Evolutionary conservation across 2,329 filamentous ascomycete species (phyloP), one percentile per base, ranked within the genome.

Genomic region (Purpureocillium takamizusanense): DNA sequence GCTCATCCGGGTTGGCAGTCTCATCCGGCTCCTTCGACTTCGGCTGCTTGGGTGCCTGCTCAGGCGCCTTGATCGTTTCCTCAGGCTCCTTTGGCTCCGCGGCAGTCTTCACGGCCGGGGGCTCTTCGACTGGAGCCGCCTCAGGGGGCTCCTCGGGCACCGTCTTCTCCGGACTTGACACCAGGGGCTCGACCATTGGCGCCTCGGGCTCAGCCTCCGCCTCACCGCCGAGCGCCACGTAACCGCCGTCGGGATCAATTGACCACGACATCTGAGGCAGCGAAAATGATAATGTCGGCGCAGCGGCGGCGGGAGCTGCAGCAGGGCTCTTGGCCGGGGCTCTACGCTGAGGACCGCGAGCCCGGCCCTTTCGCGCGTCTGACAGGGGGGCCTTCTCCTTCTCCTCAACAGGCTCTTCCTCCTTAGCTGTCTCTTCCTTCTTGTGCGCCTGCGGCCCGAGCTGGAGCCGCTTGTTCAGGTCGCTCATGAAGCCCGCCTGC

Each of bases 401-500:
- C 42, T 75, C 70, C 25, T 71, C 70, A 2, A 62, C 62, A 25
- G 65, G 61, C 34, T 76, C 74, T 40, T 78, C 72, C 37, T 79
- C 70, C 12, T 69, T 64, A 9, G 65, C 57, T 31, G 72, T 65
- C 46, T 89, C 82, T 52, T 85, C 81, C 48, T 85, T 83, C 66
- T 87, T 89, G 2, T 80, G 76, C 9, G 72, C 77, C 49, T 86
- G 81, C n/a, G 89, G 90, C 1, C 92, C 92, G 28, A 94, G 65
- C 54, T 87, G 82, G 21, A 98, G 69, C 35, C 88, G 83, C 51
- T 87, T 89, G 61, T 97, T 95, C 31, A 98, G 67, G 54, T 97
- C 90, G 33, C 81, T 88, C 73, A 98, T 79, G 60, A 98, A 97
- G 3, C 86, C 87, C 29, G 86, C 86, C 61, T 94, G 88, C 25